A percentile compares a stretch with the other conserved stretches of the same genome.
phyloP scores from a whole-genome alignment of 2,329 filamentous ascomycete species.

The Penicillium sp. region DNA sequence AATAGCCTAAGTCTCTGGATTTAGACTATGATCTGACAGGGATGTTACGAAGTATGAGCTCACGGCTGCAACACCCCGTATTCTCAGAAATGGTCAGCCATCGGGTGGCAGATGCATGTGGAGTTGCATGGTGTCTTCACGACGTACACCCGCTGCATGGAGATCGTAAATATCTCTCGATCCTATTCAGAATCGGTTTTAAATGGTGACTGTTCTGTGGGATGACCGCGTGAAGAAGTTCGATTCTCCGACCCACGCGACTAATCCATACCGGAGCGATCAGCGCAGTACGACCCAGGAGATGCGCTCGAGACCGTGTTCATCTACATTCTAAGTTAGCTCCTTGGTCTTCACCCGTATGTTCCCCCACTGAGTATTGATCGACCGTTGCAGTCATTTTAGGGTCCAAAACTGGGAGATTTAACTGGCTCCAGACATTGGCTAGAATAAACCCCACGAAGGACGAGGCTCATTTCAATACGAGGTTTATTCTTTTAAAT shows the following conservation, averaged over 20 bases:
- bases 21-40: neutral
- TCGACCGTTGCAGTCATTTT: neutral
- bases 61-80: neutral
- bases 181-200: too few species aligned
- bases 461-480: slow-evolving; percentile 5
- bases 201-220: neutral
- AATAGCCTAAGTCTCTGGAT: neutral
- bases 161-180: neutral
- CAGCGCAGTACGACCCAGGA: neutral
- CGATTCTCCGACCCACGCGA: neutral
- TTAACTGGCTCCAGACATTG: neutral
- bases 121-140: neutral
- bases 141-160: too few species aligned
- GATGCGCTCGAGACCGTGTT: neutral
- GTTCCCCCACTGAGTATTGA: neutral
- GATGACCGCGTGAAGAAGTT: neutral
- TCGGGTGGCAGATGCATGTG: neutral
- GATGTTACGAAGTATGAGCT: neutral
- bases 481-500: slow-evolving; percentile 2
- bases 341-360: neutral
- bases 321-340: neutral
- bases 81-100: neutral
- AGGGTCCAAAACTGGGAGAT: neutral
- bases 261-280: neutral
- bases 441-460: neutral